phyloP scores from a whole-genome alignment of 2,329 filamentous ascomycete genomes.

The Pezicula neosporulosa region DNA sequence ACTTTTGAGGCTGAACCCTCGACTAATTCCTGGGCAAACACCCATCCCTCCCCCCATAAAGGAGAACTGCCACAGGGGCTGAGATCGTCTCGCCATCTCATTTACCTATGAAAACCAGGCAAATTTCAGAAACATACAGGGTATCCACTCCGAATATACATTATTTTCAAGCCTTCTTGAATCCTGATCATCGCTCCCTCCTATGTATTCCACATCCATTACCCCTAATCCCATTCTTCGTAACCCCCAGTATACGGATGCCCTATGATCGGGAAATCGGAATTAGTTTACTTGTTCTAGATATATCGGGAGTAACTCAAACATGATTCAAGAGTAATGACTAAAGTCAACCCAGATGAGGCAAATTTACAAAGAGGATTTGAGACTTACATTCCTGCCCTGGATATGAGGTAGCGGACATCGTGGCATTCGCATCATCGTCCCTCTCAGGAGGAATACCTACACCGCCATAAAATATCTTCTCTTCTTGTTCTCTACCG shows the following conservation, averaged over 20 bases:
- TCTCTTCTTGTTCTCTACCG: constrained; percentile 42
- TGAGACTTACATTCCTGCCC: constrained; percentile 56
- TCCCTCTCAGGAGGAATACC: constrained; percentile 39
- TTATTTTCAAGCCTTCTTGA: neutral
- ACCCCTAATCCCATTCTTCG: constrained; percentile 3
- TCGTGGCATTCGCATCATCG: constrained; percentile 39
- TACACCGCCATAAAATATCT: constrained; percentile 38
- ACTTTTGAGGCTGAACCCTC: no score
- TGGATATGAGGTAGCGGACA: constrained; percentile 67
- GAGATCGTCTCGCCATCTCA: no score
- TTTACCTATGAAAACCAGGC: no score
- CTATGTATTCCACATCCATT: neutral
- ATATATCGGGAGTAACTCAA: no score
- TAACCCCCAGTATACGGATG: constrained; percentile 33
- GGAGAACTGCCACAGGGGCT: no score
- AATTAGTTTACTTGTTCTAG: no score
- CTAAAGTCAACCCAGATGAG: no score
- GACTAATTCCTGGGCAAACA: no score
- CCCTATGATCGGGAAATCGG: no score
- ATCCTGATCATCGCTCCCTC: neutral
- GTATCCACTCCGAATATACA: neutral
- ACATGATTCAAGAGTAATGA: no score
- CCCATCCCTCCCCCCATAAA: no score
- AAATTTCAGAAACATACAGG: neutral
- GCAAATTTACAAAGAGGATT: no score